Evolutionary conservation across 1,284 basidiomycete genomes (phyloP).

Genomic region (Malassezia obtusa): DNA sequence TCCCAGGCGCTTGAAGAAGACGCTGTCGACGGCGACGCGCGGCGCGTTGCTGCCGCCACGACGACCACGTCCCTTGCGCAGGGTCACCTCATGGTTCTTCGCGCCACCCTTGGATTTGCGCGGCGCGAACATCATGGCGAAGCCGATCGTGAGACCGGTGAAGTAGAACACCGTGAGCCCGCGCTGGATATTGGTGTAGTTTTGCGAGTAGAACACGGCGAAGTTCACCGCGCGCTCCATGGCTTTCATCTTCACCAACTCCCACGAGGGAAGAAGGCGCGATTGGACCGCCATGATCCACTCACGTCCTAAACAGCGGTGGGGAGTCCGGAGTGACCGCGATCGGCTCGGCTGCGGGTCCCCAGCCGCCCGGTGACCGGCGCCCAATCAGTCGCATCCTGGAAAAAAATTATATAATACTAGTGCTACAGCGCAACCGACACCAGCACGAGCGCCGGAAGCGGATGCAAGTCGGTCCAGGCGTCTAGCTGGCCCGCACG

Average conservation of each 20-base stretch:
- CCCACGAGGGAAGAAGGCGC: slow-evolving; percentile 23
- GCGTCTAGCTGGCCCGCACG: slow-evolving; percentile 7
- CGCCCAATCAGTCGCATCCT: neutral
- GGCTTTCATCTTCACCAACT: slow-evolving; percentile 31
- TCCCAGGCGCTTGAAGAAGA: slow-evolving; percentile 74
- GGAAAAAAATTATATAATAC: slow-evolving; percentile 2
- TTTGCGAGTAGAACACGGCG: slow-evolving; percentile 30
- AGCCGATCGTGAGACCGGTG: slow-evolving; percentile 23
- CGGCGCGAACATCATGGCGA: slow-evolving; percentile 26
- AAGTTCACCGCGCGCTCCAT: slow-evolving; percentile 28
- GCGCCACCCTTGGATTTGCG: slow-evolving; percentile 11
- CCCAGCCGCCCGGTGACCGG: neutral
- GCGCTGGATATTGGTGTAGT: slow-evolving; percentile 35
- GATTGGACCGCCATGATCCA: slow-evolving; percentile 37
- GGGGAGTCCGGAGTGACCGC: neutral
- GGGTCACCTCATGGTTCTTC: neutral
- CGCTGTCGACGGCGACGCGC: slow-evolving; percentile 64
- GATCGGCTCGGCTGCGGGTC: neutral
- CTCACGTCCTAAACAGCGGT: too few relatives aligned
- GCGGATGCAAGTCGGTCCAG: neutral
- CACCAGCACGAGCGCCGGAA: slow-evolving; percentile 3
- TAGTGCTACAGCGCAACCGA: slow-evolving; percentile 5
- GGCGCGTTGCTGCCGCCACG: slow-evolving; percentile 26
- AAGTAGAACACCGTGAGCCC: slow-evolving; percentile 31
- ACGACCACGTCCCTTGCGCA: slow-evolving; percentile 21